Base-by-base conservation (phyloP, 2,329 filamentous ascomycete species). In the Coniosporium uncinatum region DNA sequence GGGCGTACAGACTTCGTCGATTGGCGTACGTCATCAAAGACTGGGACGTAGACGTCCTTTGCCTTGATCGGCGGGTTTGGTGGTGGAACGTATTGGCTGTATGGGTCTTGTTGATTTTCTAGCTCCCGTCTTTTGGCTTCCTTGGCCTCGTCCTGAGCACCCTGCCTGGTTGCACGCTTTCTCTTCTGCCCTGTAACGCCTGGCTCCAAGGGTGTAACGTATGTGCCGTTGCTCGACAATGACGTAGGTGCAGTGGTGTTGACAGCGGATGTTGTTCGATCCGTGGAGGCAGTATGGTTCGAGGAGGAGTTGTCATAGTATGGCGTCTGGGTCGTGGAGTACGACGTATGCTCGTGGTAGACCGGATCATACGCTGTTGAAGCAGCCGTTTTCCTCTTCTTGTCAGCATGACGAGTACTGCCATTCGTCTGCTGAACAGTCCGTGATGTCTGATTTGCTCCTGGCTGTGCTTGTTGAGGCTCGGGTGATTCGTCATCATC, bases 171-270 rank as follows among this genome's bases (percentile, higher is more conserved):
- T 14, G 74, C 73, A 46, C 93, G 79, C 67, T 95, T 96, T 55
- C 90, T 79, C 70, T 97, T 97, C 62, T 93, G 85, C 24, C 89
- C 88, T 13, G 18, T 20, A n/a, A 79, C 71, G 40, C 76, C 72
- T 16, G 33, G 13, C 8, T 36, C 19, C 33, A 35, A 11, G 22
- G 70, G 70, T 5, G 69, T 58, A 27, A 73, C 75, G 49, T 70
- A 78, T 61, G 75, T 77, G 21, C 69, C 70, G 51, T 76, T 73
- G 5, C 86, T 90, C 14, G 82, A 84, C 5, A 90, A 67, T 14
- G 91, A 97, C 1, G 93, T 96, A 4, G 89, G 83, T 34, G 91
- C 91, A 0, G 90, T 96, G 3, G 88, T 93, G 55, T 91, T 81
- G 43, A 90, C 71, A 34, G 79, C 77, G 14, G 88, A 93, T 22